phyloP scores from a whole-genome alignment of 192 early-diverging fungal species.

The Backusella tuberculispora region DNA sequence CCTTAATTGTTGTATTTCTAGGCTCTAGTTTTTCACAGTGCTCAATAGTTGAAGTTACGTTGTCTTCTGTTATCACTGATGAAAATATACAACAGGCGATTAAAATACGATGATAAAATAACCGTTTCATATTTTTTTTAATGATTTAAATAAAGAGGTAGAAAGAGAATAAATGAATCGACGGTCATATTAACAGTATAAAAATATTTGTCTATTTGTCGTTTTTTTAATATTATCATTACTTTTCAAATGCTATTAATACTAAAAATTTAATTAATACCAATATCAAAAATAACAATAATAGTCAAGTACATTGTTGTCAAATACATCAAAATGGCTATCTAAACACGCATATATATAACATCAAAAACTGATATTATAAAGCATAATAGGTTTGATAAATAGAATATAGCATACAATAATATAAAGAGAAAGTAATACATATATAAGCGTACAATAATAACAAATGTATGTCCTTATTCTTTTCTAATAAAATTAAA shows the following conservation, averaged over 20 bases:
- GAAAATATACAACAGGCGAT: background rate
- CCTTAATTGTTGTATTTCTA: background rate
- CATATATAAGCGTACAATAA: background rate
- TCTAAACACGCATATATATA: background rate
- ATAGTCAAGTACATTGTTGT: background rate
- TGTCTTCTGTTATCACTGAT: background rate
- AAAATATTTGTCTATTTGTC: background rate
- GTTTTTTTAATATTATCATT: background rate
- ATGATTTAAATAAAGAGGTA: background rate
- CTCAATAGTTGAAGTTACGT: background rate
- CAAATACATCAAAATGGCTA: background rate
- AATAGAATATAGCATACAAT: background rate
- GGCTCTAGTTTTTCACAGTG: background rate
- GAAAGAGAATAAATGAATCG: background rate
- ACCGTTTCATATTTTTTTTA: background rate
- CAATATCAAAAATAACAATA: background rate
- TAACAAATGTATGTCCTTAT: background rate
- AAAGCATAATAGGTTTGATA: background rate
- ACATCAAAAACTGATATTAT: background rate
- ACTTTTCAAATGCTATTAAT: background rate
- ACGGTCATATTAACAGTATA: background rate
- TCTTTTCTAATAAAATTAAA: background rate
- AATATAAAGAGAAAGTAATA: background rate
- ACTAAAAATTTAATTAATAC: background rate
- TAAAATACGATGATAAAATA: background rate